phyloP scores from a whole-genome alignment of 257 asterid species.

The Solanum pinnatisectum region DNA sequence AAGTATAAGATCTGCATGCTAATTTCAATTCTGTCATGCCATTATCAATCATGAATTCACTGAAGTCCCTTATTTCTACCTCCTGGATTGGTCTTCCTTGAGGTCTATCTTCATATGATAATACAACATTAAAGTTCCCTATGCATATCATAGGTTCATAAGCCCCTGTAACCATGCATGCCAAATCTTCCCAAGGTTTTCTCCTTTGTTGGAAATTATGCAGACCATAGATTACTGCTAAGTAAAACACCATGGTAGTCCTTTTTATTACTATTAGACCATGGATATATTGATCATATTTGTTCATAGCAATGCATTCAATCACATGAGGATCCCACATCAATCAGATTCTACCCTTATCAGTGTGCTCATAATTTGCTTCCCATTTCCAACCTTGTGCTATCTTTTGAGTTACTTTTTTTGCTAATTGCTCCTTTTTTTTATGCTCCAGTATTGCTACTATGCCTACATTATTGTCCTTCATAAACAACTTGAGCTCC shows the following conservation, averaged over 20 bases:
- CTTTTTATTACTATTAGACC: no score
- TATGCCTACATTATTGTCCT: not conserved
- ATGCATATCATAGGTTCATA: not conserved
- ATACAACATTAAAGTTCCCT: no score
- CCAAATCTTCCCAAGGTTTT: not conserved
- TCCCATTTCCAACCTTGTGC: not conserved
- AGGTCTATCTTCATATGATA: not conserved
- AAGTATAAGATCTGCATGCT: not conserved
- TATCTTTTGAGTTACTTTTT: not conserved
- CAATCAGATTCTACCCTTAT: not conserved
- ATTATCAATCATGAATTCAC: not conserved
- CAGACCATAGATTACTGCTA: not conserved
- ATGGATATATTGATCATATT: not conserved
- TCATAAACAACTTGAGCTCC: not conserved
- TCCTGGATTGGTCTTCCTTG: not conserved
- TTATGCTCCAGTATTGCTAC: not conserved
- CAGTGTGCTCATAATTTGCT: no score
- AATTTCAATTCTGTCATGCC: not conserved
- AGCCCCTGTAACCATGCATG: not conserved
- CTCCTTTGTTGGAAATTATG: not conserved
- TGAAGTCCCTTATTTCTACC: not conserved
- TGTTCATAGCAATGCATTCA: not conserved
- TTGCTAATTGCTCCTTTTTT: not conserved
- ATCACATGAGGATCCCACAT: not conserved
- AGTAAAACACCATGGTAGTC: not conserved